phyloP scores from a whole-genome alignment of 306 rosid species.

The Vachellia collinsii region DNA sequence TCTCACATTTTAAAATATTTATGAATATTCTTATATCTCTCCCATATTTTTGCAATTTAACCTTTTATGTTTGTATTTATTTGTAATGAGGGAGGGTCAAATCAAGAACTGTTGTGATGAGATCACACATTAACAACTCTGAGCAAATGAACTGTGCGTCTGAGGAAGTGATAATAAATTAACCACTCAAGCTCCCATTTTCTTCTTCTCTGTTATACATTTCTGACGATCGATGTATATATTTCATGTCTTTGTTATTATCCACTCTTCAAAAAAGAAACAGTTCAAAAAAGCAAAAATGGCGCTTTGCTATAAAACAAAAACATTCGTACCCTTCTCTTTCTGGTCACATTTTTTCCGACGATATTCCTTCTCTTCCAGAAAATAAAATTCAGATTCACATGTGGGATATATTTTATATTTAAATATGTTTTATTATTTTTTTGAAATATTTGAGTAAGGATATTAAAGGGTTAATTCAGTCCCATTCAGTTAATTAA shows the following conservation, averaged over 20 bases:
- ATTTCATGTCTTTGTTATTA: not conserved
- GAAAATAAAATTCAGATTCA: not conserved
- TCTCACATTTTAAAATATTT: too few species aligned
- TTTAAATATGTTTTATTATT: too few species aligned
- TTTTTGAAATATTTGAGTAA: too few species aligned
- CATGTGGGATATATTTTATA: too few species aligned
- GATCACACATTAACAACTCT: constrained; percentile 65
- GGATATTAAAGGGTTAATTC: not conserved
- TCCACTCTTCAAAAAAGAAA: not conserved
- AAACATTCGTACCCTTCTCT: constrained; percentile 65
- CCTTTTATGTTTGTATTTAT: too few species aligned
- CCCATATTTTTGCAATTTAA: too few species aligned
- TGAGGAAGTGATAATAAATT: not conserved
- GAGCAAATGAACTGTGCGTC: constrained; percentile 32
- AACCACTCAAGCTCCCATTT: constrained; percentile 32
- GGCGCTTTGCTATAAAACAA: constrained; percentile 41
- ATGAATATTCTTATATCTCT: too few species aligned
- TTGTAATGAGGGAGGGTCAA: constrained; percentile 55
- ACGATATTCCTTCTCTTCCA: constrained; percentile 14
- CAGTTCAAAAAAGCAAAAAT: constrained; percentile 26
- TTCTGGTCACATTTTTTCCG: constrained; percentile 49
- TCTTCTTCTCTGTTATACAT: not conserved
- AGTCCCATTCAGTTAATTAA: too few species aligned
- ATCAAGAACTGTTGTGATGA: constrained; percentile 65
- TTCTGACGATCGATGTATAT: not conserved